These are phyloP conservation scores for Lablab purpureus DNA, from an alignment of 306 rosid genomes.

Conservation along the genomic window DNA sequence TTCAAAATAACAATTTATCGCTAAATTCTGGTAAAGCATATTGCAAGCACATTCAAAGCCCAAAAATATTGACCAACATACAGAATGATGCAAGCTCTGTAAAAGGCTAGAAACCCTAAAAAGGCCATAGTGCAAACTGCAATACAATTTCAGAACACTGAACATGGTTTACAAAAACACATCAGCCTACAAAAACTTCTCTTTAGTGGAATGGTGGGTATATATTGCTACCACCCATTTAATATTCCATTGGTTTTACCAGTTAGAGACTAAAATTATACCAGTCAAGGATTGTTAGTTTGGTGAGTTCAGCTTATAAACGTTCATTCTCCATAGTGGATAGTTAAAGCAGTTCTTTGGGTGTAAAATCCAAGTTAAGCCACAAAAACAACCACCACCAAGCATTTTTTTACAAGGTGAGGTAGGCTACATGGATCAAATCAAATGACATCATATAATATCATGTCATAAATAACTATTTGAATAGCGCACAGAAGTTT, in stretches of 20 bases:
- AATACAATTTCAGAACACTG: background rate
- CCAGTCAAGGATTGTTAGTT: background rate
- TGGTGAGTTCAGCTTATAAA: background rate
- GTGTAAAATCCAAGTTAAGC: background rate
- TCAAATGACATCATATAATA: background rate
- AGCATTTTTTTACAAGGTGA: background rate
- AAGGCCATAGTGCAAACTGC: background rate
- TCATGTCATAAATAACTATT: background rate
- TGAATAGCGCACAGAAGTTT: background rate
- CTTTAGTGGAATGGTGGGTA: background rate
- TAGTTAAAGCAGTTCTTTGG: background rate
- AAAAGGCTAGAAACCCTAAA: background rate
- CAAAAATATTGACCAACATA: background rate
- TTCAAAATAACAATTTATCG: constrained; percentile 10
- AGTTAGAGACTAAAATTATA: constrained; percentile 13
- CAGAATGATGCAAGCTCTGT: background rate
- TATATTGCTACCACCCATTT: background rate
- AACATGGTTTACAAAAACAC: background rate
- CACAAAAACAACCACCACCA: background rate
- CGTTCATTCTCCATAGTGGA: background rate
- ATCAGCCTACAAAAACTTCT: constrained; percentile 3
- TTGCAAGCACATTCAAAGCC: constrained; percentile 33
- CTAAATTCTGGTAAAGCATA: constrained; percentile 1
- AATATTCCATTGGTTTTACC: background rate
- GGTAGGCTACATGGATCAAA: background rate